Evolutionary conservation across 2,329 filamentous ascomycete genomes (phyloP).

Genomic region (Pseudogymnoascus sp.): DNA sequence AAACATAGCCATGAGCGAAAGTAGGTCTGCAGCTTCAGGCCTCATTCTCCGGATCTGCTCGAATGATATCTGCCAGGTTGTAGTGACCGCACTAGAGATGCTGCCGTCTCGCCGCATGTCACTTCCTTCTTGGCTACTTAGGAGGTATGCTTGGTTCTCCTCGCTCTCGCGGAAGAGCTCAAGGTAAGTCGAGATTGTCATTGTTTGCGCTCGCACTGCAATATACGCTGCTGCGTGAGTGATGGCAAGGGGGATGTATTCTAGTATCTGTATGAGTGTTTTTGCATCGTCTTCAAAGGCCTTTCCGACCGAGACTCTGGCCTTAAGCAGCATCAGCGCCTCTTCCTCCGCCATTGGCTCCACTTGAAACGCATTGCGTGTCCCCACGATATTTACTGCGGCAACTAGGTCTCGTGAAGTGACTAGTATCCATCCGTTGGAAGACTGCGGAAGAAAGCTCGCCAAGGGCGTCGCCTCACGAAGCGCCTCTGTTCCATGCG

Average conservation of each 20-base stretch:
- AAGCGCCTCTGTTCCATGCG: not conserved
- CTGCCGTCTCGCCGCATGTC: slow-evolving; percentile 29
- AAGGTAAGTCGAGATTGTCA: slow-evolving; percentile 33
- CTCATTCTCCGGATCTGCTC: slow-evolving; percentile 29
- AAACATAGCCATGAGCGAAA: slow-evolving; percentile 20
- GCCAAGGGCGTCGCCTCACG: not conserved
- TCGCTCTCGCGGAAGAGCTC: slow-evolving; percentile 30
- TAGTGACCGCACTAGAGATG: slow-evolving; percentile 29
- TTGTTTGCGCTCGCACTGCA: slow-evolving; percentile 18
- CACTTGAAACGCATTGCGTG: not conserved
- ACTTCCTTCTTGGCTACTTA: slow-evolving; percentile 24
- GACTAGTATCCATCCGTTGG: slow-evolving; percentile 11
- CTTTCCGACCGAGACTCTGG: not conserved
- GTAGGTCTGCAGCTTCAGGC: slow-evolving; percentile 14
- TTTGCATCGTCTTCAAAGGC: not conserved
- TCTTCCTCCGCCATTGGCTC: not conserved
- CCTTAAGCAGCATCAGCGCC: slow-evolving; percentile 8
- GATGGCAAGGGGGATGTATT: slow-evolving; percentile 26
- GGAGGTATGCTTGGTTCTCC: slow-evolving; percentile 22
- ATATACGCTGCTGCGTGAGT: slow-evolving; percentile 26
- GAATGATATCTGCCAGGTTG: slow-evolving; percentile 33
- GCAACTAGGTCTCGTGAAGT: slow-evolving; percentile 7
- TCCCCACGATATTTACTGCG: not conserved
- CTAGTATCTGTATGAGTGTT: slow-evolving; percentile 17
- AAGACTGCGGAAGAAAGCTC: not conserved